Conservation (phyloP, 1,284 basidiomycete species). For the Cutaneotrichosporon cutaneum region DNA sequence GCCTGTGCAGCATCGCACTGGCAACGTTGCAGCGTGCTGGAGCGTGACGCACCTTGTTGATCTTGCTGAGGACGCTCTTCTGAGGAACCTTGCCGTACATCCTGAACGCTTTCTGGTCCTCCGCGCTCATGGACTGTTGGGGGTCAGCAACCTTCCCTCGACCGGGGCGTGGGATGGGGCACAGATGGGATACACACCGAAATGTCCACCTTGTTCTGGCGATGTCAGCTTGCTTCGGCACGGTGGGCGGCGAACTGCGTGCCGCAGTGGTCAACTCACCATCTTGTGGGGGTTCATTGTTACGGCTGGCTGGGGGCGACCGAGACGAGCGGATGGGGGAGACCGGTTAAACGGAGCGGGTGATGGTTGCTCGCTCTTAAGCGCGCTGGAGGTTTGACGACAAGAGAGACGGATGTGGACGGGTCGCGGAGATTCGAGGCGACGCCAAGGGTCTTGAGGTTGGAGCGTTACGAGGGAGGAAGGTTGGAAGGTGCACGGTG, state of each 20-base stretch:
- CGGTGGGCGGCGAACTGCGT: constrained; percentile 1
- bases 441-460: neutral
- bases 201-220: constrained; percentile 53
- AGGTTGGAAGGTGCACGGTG: neutral
- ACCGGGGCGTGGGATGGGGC: neutral
- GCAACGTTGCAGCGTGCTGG: neutral
- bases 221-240: constrained; percentile 5
- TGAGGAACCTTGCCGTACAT: constrained; percentile 92
- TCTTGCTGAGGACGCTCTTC: constrained; percentile 88
- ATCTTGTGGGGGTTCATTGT: constrained; percentile 51
- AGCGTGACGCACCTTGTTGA: constrained; percentile 75
- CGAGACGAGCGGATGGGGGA: neutral
- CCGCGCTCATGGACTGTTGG: constrained; percentile 73
- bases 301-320: neutral
- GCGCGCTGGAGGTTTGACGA: neutral
- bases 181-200: constrained; percentile 37
- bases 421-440: neutral
- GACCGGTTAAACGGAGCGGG: neutral
- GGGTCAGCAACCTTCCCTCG: neutral
- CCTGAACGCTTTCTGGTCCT: constrained; percentile 91
- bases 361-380: neutral
- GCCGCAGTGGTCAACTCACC: constrained; percentile 18
- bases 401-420: neutral
- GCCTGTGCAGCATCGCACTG: neutral
- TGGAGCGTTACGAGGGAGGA: neutral